A percentile compares a stretch with the other conserved stretches of the same genome.
These are phyloP conservation scores for Amanita subjunquillea DNA, from an alignment of 768 basidiomycete species.

Conservation along the genomic window DNA sequence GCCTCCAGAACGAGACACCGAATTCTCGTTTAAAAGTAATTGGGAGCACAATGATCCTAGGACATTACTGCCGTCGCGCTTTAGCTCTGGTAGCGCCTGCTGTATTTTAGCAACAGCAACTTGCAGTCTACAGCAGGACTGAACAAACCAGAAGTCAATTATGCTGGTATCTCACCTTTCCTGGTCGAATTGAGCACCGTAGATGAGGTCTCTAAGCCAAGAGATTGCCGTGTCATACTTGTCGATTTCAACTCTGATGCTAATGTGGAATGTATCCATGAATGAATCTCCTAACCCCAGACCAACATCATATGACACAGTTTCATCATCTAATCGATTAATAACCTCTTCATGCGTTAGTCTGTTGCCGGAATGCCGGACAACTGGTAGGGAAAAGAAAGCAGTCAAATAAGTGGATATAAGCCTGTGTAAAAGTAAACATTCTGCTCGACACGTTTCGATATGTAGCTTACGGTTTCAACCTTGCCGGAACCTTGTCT, in stretches of 20 bases:
- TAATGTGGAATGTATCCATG: slow-evolving; percentile 62
- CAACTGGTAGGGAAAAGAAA: slow-evolving; percentile 86
- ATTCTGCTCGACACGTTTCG: not conserved
- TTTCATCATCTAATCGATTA: slow-evolving; percentile 82
- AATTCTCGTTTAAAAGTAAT: slow-evolving; percentile 56
- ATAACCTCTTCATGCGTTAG: slow-evolving; percentile 86
- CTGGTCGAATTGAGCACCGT: slow-evolving; percentile 63
- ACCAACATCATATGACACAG: slow-evolving; percentile 73
- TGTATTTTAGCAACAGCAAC: slow-evolving; percentile 82
- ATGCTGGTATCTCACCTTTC: slow-evolving; percentile 46
- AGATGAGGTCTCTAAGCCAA: slow-evolving; percentile 81
- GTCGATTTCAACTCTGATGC: slow-evolving; percentile 75
- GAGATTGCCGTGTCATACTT: slow-evolving; percentile 74
- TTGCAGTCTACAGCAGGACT: slow-evolving; percentile 43
- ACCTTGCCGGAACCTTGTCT: slow-evolving; percentile 53
- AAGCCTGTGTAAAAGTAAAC: slow-evolving; percentile 34
- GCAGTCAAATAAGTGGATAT: slow-evolving; percentile 69
- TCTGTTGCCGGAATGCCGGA: slow-evolving; percentile 52
- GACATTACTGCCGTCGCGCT: slow-evolving; percentile 80
- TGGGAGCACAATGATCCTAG: slow-evolving; percentile 61
- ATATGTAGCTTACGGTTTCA: slow-evolving; percentile 55
- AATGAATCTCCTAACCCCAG: slow-evolving; percentile 61
- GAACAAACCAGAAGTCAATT: not conserved
- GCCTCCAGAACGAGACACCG: slow-evolving; percentile 56
- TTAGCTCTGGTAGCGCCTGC: slow-evolving; percentile 84